Evolutionary conservation across 495 filamentous ascomycete genomes (phyloP), one percentile per base, ranked within the genome.

Genomic region (Haplographium delicatum): DNA sequence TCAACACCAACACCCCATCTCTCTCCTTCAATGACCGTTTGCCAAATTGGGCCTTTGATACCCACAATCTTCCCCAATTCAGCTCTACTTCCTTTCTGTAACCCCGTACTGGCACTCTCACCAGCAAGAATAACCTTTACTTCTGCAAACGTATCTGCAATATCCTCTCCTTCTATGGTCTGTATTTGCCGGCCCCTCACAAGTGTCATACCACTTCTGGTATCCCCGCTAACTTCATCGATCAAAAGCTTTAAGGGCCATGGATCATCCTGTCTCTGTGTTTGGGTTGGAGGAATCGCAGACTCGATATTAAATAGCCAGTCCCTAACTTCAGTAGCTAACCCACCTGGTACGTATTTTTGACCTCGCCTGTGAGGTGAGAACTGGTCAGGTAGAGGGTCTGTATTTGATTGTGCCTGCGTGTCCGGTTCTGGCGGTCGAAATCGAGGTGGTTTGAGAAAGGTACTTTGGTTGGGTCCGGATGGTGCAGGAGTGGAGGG

Each of bases 1-100:
- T 63, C 52, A 58, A 58, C 51, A 20, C 58, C 57, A 51, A 63
- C 55, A n/a, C 57, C 58, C 61, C 61, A 63, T 34, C 49, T 61
- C 44, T 41, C 52, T 2, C 53, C 58, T 13, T 61, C 58, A 48
- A 63, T 23, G 19, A 50, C 30, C 13, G 61, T 55, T 41, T 63
- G 58, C 61, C 61, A 63, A 3, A 59, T 40, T 4, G 58, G 58
- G 8, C 49, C 53, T 40, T 59, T 63, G 31, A 63, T 51, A 2
- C 50, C 61, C 16, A 63, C 49, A 4, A 43, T 51, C 28, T 40
- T 50, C 4, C 61, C 61, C 5, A 35, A 24, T 24, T 59, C 52
- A 13, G 56, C 43, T n/a, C 34, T 45, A 15, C n/a, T 48, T 2
- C 52, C 46, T 27, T 33, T 61, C 45, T 56, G 48, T 24, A 61